Evolutionary conservation across 2,329 filamentous ascomycete genomes (phyloP).

Genomic region (Fusarium chlamydosporum): DNA sequence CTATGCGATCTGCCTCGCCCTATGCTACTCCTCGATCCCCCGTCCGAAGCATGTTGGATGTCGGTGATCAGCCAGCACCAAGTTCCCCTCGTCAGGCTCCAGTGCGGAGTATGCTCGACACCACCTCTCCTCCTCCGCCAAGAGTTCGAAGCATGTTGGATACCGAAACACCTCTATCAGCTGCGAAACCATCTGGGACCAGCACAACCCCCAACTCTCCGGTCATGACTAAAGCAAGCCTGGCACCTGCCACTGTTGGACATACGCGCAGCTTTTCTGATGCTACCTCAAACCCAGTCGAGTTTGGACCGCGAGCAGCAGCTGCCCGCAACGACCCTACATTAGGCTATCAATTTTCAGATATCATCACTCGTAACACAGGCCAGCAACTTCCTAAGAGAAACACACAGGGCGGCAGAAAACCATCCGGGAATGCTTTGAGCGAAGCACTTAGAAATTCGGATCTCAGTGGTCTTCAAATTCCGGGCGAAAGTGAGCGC

Average conservation of each 20-base stretch:
- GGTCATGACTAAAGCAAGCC: conserved; percentile 40
- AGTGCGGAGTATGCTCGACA: conserved; percentile 67
- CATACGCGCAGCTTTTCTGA: conserved; percentile 69
- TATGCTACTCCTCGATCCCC: conserved; percentile 73
- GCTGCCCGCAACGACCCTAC: conserved; percentile 60
- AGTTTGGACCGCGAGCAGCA: conserved; percentile 58
- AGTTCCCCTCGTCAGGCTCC: conserved; percentile 66
- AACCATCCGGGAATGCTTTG: conserved; percentile 58
- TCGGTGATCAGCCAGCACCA: conserved; percentile 41
- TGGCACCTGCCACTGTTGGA: conserved; percentile 41
- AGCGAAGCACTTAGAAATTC: conserved; percentile 68
- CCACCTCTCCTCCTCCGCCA: conserved; percentile 57
- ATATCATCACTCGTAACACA: conserved; percentile 67
- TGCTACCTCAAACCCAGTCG: conserved; percentile 62
- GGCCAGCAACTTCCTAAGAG: conserved; percentile 66
- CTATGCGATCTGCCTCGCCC: conserved; percentile 66
- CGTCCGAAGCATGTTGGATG: conserved; percentile 66
- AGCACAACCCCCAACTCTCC: conserved; percentile 56
- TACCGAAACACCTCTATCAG: conserved; percentile 56
- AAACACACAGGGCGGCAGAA: conserved; percentile 61
- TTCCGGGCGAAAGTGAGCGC: conserved; percentile 63
- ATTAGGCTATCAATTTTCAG: conserved; percentile 72
- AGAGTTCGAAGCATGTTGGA: conserved; percentile 68
- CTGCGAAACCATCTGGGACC: conserved; percentile 49
- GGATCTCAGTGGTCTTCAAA: conserved; percentile 65